Conservation (phyloP, 345 rosid genomes). For the Salix purpurea region DNA sequence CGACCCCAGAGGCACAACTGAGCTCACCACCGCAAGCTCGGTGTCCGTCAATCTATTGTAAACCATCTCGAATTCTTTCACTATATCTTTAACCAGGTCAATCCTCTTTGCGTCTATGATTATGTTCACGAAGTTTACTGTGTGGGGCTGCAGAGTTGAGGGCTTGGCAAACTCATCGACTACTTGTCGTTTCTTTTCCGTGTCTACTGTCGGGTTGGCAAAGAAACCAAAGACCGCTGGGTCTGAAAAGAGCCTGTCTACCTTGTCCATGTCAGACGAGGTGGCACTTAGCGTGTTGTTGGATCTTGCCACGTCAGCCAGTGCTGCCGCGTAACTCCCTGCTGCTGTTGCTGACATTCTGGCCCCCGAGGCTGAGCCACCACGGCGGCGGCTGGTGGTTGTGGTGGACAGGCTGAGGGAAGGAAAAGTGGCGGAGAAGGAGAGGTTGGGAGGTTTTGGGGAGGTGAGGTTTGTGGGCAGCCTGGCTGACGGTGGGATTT, state of each 20-base stretch:
- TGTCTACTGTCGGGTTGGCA: slow-evolving; percentile 48
- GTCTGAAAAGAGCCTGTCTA: slow-evolving; percentile 66
- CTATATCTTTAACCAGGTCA: slow-evolving; percentile 55
- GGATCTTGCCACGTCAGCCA: slow-evolving; percentile 65
- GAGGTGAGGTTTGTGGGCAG: slow-evolving; percentile 23
- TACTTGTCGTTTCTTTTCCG: slow-evolving; percentile 47
- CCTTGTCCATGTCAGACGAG: slow-evolving; percentile 65
- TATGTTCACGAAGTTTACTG: slow-evolving; percentile 64
- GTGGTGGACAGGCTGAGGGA: slow-evolving; percentile 21
- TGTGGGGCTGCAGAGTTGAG: slow-evolving; percentile 47
- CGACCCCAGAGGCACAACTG: slow-evolving; percentile 73
- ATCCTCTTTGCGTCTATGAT: slow-evolving; percentile 62
- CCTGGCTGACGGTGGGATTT: slow-evolving; percentile 37
- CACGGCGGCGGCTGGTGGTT: slow-evolving; percentile 24
- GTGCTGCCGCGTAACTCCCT: slow-evolving; percentile 68
- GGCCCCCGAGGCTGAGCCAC: slow-evolving; percentile 37
- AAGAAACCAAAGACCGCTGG: slow-evolving; percentile 46
- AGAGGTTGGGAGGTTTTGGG: slow-evolving; percentile 38
- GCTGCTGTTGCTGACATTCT: slow-evolving; percentile 59
- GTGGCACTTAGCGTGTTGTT: slow-evolving; percentile 62
- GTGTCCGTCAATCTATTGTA: slow-evolving; percentile 67
- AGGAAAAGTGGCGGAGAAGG: slow-evolving; percentile 41
- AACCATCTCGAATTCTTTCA: slow-evolving; percentile 64
- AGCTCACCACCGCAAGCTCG: slow-evolving; percentile 71
- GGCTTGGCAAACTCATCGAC: slow-evolving; percentile 57